phyloP scores from a whole-genome alignment of 495 filamentous ascomycete species.

The Symbiotaphrina buchneri region DNA sequence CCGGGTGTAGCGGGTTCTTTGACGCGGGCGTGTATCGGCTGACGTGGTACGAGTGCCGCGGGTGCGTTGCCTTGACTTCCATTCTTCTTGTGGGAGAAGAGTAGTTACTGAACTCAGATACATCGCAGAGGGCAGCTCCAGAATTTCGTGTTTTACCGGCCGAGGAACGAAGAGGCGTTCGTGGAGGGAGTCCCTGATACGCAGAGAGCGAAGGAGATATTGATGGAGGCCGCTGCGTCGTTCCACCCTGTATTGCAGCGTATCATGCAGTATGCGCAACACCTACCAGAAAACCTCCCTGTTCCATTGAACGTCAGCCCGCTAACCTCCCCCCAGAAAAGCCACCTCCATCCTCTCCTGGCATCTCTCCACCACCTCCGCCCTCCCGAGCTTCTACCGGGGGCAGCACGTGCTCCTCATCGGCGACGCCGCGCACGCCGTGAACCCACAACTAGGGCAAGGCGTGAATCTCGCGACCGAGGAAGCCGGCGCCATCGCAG shows the following conservation, averaged over 20 bases:
- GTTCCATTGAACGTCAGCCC: background rate
- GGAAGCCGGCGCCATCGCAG: too few relatives aligned
- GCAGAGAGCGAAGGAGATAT: background rate
- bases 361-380: constrained; percentile 1
- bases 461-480: too few relatives aligned
- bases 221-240: too few relatives aligned
- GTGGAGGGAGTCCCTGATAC: background rate
- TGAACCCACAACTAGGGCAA: too few relatives aligned
- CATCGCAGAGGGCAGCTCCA: constrained; percentile 1
- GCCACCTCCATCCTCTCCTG: background rate
- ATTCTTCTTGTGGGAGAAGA: background rate
- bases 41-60: constrained; percentile 1
- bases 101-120: background rate
- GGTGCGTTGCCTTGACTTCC: background rate
- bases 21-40: constrained; percentile 1
- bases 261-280: constrained; percentile 1
- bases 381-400: background rate
- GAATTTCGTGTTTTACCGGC: constrained; percentile 1
- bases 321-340: constrained; percentile 1
- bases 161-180: background rate
- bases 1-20: background rate
- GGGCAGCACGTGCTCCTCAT: background rate
- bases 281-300: background rate
- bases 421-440: constrained; percentile 2
- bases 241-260: background rate